These are phyloP conservation scores for Linum trigynum DNA, from an alignment of 345 rosid species.

Conservation along the genomic window DNA sequence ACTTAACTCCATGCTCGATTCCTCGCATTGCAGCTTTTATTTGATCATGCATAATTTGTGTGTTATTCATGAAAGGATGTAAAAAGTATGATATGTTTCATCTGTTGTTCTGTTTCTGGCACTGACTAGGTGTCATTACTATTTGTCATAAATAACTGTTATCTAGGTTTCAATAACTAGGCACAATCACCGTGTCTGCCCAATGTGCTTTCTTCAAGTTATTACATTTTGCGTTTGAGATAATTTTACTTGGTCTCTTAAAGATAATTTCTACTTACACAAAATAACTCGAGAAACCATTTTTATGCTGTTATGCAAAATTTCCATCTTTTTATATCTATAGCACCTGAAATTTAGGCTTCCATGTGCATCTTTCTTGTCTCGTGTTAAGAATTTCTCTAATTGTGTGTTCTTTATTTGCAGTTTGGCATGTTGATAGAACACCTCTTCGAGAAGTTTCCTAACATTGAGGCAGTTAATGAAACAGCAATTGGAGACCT, in stretches of 20 bases:
- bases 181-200: too few species aligned
- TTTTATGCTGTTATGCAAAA: too few species aligned
- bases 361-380: not conserved
- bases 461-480: constrained; percentile 53
- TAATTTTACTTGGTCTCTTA: not conserved
- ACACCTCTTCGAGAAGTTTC: constrained; percentile 70
- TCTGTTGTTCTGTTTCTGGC: not conserved
- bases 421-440: constrained; percentile 99
- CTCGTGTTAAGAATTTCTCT: not conserved
- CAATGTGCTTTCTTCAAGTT: too few species aligned
- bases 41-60: not conserved
- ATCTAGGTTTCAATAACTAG: too few species aligned
- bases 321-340: too few species aligned
- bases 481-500: constrained; percentile 85
- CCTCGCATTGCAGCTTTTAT: not conserved
- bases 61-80: not conserved
- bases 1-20: not conserved
- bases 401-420: constrained; percentile 12
- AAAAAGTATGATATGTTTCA: not conserved
- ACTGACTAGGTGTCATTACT: not conserved
- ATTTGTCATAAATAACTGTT: too few species aligned
- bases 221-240: too few species aligned
- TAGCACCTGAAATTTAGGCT: not conserved
- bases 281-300: too few species aligned
- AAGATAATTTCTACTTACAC: not conserved